Evolutionary conservation across 2,329 filamentous ascomycete species (phyloP).

Genomic region (Metarhizium album): DNA sequence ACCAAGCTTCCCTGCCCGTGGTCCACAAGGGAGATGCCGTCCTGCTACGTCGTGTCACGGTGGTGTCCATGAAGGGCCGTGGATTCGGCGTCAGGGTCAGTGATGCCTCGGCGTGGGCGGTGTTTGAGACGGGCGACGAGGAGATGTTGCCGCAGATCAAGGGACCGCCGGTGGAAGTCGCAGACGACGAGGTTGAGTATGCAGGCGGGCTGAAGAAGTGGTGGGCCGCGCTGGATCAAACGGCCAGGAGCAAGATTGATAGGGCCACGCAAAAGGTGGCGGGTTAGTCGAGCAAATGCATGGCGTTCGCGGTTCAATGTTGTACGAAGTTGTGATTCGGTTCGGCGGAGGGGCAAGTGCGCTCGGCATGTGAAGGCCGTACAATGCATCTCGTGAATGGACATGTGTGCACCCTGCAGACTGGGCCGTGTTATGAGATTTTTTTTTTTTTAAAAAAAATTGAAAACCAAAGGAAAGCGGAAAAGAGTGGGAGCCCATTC

Average conservation of each 20-base stretch:
- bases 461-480: no score
- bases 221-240: slow-evolving; percentile 37
- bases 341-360: background rate
- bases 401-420: no score
- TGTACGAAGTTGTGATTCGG: background rate
- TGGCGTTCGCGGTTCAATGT: background rate
- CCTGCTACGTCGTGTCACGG: slow-evolving; percentile 44
- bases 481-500: no score
- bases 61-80: slow-evolving; percentile 40
- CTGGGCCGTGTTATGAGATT: no score
- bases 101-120: slow-evolving; percentile 50
- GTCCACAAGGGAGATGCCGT: slow-evolving; percentile 47
- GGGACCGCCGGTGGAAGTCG: slow-evolving; percentile 49
- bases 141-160: slow-evolving; percentile 40
- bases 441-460: no score
- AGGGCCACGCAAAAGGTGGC: slow-evolving; percentile 30
- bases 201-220: slow-evolving; percentile 37
- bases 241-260: slow-evolving; percentile 34
- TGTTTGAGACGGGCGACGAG: slow-evolving; percentile 38
- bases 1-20: slow-evolving; percentile 44
- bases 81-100: slow-evolving; percentile 45
- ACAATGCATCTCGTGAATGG: no score
- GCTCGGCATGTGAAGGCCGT: background rate
- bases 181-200: slow-evolving; percentile 37
- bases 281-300: background rate